Conservation (phyloP, 805 yeast genomes). For the Wickerhamomyces alni region DNA sequence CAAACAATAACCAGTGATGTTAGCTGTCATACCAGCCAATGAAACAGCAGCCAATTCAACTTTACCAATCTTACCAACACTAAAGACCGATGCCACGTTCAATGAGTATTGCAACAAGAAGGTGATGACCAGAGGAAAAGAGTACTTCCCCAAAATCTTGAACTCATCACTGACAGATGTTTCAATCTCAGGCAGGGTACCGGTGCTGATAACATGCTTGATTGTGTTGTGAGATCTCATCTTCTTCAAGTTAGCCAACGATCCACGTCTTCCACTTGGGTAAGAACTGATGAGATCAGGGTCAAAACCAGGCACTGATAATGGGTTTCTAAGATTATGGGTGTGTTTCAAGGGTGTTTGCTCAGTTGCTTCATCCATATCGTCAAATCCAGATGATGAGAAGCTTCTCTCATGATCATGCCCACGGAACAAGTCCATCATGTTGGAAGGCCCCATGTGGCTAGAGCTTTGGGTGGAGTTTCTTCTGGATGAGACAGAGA, state of each 20-base stretch:
- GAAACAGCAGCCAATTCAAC: slow-evolving; percentile 72
- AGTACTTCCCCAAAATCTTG: slow-evolving; percentile 34
- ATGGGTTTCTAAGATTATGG: slow-evolving; percentile 16
- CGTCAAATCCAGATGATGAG: slow-evolving; percentile 4
- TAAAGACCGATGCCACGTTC: slow-evolving; percentile 71
- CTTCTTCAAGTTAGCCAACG: slow-evolving; percentile 20
- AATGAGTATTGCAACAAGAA: slow-evolving; percentile 66
- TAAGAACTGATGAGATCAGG: slow-evolving; percentile 16
- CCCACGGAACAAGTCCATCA: slow-evolving; percentile 21
- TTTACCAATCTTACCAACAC: slow-evolving; percentile 69
- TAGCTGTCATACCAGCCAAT: slow-evolving; percentile 71
- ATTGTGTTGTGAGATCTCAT: slow-evolving; percentile 21
- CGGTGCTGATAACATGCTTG: slow-evolving; percentile 20
- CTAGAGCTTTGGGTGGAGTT: slow-evolving; percentile 12
- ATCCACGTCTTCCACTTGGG: slow-evolving; percentile 10
- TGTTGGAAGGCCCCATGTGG: slow-evolving; percentile 2
- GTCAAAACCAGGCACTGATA: slow-evolving; percentile 1
- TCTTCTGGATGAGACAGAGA: slow-evolving; percentile 15
- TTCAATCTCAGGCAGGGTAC: slow-evolving; percentile 18
- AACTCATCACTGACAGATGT: slow-evolving; percentile 35
- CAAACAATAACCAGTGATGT: slow-evolving; percentile 67
- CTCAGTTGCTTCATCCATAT: slow-evolving; percentile 9
- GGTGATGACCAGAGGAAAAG: slow-evolving; percentile 60
- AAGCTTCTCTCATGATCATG: slow-evolving; percentile 6
- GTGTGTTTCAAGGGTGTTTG: slow-evolving; percentile 15